A percentile compares a stretch with the other conserved stretches of the same genome.
These are phyloP conservation scores for Geotrichum ghanense DNA, from an alignment of 805 yeast species.

Conservation along the genomic window DNA sequence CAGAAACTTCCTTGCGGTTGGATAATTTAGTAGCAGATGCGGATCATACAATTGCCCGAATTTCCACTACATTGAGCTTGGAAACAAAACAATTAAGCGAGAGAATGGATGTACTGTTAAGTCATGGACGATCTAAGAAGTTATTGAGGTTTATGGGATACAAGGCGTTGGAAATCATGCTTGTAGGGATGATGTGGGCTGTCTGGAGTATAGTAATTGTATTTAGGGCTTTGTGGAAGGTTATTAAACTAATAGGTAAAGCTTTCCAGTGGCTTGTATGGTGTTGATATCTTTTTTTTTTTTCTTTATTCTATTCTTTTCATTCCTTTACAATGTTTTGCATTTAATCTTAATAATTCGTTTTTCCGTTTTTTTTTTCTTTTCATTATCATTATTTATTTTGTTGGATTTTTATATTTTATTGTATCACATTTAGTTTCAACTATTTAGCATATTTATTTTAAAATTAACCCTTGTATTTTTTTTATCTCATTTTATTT, in stretches of 20 bases:
- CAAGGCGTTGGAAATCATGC: slow-evolving; percentile 14
- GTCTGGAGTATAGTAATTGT: slow-evolving; percentile 17
- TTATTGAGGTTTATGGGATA: slow-evolving; percentile 15
- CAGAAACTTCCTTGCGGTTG: slow-evolving; percentile 3
- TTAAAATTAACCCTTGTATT: not conserved
- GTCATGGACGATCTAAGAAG: slow-evolving; percentile 10
- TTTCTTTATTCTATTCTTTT: not conserved
- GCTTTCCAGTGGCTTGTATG: slow-evolving; percentile 17
- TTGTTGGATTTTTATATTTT: too few species aligned
- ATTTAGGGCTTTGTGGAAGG: slow-evolving; percentile 6
- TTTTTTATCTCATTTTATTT: not conserved
- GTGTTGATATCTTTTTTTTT: slow-evolving; percentile 9
- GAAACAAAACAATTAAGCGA: slow-evolving; percentile 15
- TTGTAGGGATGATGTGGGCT: slow-evolving; percentile 18
- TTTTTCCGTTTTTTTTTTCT: too few species aligned
- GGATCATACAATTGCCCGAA: slow-evolving; percentile 17
- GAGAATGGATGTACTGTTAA: slow-evolving; percentile 15
- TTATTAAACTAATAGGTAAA: slow-evolving; percentile 3
- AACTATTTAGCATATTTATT: not conserved
- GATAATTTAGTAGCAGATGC: slow-evolving; percentile 17
- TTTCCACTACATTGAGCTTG: slow-evolving; percentile 16
- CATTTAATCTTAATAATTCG: not conserved
- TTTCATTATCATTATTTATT: too few species aligned
- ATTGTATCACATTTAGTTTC: too few species aligned
- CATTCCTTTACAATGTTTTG: not conserved